Evolutionary conservation across 495 filamentous ascomycete genomes (phyloP).

Genomic region (Trichoderma virens): DNA sequence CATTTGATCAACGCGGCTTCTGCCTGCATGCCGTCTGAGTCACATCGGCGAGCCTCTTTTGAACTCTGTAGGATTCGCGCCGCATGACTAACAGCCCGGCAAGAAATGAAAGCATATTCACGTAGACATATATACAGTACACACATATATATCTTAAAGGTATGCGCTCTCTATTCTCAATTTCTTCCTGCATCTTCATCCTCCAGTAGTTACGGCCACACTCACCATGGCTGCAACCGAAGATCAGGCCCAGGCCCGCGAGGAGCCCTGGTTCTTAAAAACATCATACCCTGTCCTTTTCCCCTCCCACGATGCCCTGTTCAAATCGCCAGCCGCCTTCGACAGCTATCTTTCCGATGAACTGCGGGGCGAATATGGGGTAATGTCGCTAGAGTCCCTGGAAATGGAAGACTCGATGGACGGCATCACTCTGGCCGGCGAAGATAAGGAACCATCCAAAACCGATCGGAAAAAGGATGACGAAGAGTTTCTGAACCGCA

Average conservation of each 20-base stretch:
- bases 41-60: background rate
- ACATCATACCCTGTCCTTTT: slow-evolving; percentile 32
- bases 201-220: background rate
- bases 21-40: background rate
- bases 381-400: background rate
- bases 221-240: slow-evolving; percentile 9
- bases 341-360: slow-evolving; percentile 17
- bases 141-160: no score
- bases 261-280: slow-evolving; percentile 26
- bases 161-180: background rate
- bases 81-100: background rate
- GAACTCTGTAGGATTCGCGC: background rate
- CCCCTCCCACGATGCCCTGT: slow-evolving; percentile 26
- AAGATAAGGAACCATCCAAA: background rate
- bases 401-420: slow-evolving; percentile 13
- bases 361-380: slow-evolving; percentile 6
- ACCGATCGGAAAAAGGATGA: background rate
- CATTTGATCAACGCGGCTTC: background rate
- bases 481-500: slow-evolving; percentile 26
- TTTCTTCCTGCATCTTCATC: background rate
- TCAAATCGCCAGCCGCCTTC: slow-evolving; percentile 23
- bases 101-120: no score
- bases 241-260: background rate
- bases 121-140: no score
- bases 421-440: slow-evolving; percentile 10